Percentiles rank a stretch among this genome's conserved stretches.
Evolutionary conservation across 176 grass and related monocot genomes (phyloP).

Genomic region (Oryza glumipatula): DNA sequence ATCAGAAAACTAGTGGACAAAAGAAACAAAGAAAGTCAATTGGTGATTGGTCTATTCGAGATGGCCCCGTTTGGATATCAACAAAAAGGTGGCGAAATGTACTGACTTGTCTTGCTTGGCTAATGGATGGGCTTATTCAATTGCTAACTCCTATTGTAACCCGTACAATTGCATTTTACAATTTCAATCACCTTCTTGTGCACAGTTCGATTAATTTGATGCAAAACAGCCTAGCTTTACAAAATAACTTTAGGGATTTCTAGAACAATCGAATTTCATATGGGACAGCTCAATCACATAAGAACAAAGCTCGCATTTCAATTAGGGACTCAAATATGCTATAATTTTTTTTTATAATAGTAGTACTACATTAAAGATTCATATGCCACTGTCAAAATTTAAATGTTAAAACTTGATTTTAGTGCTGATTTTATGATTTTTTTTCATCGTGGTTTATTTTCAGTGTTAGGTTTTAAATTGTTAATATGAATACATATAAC

Average conservation of each 20-base stretch:
- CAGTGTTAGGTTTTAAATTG: no score
- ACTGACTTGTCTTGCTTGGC: not conserved
- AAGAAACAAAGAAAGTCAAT: constrained; percentile 10
- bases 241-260: not conserved
- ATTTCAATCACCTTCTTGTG: not conserved
- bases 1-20: not conserved
- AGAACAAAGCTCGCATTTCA: not conserved
- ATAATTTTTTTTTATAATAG: no score
- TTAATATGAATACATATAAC: no score
- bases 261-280: not conserved
- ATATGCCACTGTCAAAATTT: not conserved
- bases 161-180: no score
- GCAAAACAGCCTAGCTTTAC: not conserved
- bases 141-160: not conserved
- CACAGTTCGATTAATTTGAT: not conserved
- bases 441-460: no score
- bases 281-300: no score
- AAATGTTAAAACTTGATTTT: not conserved
- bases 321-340: not conserved
- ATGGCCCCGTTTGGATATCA: not conserved
- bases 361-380: not conserved
- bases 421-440: no score
- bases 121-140: not conserved
- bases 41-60: not conserved
- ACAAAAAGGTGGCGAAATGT: not conserved